Conservation (phyloP, 139 green algal species). For the Astrephomene gubernaculifera region DNA sequence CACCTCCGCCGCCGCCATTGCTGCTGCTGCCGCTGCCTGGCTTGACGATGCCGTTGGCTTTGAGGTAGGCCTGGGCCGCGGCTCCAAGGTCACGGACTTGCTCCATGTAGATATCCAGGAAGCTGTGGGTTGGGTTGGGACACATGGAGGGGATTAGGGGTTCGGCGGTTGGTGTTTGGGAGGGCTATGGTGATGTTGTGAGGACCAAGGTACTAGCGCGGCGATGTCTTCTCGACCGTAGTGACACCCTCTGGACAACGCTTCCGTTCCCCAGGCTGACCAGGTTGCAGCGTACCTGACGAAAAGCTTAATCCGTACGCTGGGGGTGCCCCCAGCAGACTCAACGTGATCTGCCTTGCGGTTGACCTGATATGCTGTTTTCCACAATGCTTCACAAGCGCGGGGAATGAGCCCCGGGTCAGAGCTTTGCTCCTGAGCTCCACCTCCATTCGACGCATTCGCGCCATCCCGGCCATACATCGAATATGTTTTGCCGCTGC, state of each 20-base stretch:
- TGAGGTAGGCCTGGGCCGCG: slow-evolving; percentile 11
- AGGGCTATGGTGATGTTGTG: too few species aligned
- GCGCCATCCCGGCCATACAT: slow-evolving; percentile 39
- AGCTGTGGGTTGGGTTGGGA: slow-evolving; percentile 34
- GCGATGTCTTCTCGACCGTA: too few species aligned
- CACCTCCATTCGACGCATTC: slow-evolving; percentile 1
- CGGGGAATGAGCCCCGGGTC: slow-evolving; percentile 53
- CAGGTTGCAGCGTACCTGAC: too few species aligned
- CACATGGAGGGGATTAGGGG: not conserved
- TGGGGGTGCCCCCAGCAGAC: too few species aligned
- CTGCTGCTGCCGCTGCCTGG: not conserved
- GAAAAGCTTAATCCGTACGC: slow-evolving; percentile 2
- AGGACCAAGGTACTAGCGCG: too few species aligned
- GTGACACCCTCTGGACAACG: too few species aligned
- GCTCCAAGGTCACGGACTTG: slow-evolving; percentile 50
- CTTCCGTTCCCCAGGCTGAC: too few species aligned
- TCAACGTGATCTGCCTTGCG: slow-evolving; percentile 8
- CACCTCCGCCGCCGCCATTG: too few species aligned
- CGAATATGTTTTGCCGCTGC: slow-evolving; percentile 65
- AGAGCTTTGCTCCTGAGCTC: not conserved
- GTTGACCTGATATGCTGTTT: not conserved
- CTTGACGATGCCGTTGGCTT: not conserved
- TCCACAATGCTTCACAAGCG: slow-evolving; percentile 48
- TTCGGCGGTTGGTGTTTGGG: not conserved
- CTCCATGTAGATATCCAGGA: slow-evolving; percentile 70